Evolutionary conservation across 208 protist species (phyloP).

Genomic region (Naegleria gruberi): DNA sequence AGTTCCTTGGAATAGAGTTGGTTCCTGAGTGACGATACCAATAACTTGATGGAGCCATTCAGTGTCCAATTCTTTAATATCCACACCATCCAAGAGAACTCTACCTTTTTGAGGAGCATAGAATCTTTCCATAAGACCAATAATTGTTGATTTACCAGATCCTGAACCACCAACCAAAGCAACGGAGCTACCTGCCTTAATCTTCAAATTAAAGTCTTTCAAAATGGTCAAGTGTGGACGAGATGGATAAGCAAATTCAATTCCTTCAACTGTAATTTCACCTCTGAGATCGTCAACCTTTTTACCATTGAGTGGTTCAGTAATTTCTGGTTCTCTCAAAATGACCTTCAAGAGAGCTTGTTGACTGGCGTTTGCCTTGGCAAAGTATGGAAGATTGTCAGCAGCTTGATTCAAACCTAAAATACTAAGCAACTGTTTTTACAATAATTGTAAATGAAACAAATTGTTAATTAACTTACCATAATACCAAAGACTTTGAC

Average conservation of each 20-base stretch:
- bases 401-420: background rate
- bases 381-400: background rate
- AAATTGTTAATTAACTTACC: background rate
- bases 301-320: background rate
- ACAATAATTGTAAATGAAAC: no score
- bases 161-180: slow-evolving; percentile 19
- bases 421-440: background rate
- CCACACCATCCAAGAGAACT: slow-evolving; percentile 46
- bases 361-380: background rate
- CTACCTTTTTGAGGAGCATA: slow-evolving; percentile 57
- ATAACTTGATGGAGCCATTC: slow-evolving; percentile 47
- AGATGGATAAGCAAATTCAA: slow-evolving; percentile 13
- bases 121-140: slow-evolving; percentile 64
- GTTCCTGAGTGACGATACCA: background rate
- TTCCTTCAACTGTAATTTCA: slow-evolving; percentile 39
- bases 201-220: background rate
- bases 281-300: background rate
- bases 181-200: background rate
- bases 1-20: background rate
- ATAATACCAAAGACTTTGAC: background rate
- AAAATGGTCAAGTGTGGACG: background rate
- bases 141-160: slow-evolving; percentile 58
- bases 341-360: background rate
- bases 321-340: background rate
- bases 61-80: slow-evolving; percentile 54